phyloP scores from a whole-genome alignment of 306 rosid species.

The Mimosa pudica region DNA sequence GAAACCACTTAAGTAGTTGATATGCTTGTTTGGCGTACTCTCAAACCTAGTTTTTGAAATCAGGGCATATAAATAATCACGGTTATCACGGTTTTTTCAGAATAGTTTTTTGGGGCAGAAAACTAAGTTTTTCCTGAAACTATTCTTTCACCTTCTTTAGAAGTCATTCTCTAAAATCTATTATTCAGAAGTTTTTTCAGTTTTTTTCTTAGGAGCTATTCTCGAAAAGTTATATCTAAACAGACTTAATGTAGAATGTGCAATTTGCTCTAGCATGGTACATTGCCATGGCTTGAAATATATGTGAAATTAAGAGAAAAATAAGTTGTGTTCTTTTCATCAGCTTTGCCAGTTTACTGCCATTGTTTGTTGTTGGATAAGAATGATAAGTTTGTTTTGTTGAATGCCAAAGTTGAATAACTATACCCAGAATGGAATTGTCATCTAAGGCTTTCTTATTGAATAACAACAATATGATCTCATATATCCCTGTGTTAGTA shows the following conservation, averaged over 20 bases:
- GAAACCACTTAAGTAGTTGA: not conserved
- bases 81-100: too few species aligned
- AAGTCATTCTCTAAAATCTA: too few species aligned
- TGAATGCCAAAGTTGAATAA: not conserved
- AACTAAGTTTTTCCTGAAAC: too few species aligned
- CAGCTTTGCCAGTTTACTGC: not conserved
- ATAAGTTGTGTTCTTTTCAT: not conserved
- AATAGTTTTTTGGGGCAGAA: too few species aligned
- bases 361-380: not conserved
- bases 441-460: not conserved
- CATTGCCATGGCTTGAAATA: not conserved
- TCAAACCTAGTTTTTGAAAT: too few species aligned
- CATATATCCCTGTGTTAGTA: not conserved
- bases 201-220: too few species aligned
- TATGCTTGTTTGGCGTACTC: too few species aligned
- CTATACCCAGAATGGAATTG: not conserved
- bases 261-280: not conserved
- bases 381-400: not conserved
- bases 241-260: not conserved
- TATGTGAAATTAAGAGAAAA: not conserved
- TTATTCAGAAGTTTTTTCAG: too few species aligned
- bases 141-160: too few species aligned
- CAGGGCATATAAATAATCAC: too few species aligned
- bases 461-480: not conserved
- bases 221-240: too few species aligned